phyloP scores from a whole-genome alignment of 805 yeast genomes.

The Wickerhamiella azymoides region DNA sequence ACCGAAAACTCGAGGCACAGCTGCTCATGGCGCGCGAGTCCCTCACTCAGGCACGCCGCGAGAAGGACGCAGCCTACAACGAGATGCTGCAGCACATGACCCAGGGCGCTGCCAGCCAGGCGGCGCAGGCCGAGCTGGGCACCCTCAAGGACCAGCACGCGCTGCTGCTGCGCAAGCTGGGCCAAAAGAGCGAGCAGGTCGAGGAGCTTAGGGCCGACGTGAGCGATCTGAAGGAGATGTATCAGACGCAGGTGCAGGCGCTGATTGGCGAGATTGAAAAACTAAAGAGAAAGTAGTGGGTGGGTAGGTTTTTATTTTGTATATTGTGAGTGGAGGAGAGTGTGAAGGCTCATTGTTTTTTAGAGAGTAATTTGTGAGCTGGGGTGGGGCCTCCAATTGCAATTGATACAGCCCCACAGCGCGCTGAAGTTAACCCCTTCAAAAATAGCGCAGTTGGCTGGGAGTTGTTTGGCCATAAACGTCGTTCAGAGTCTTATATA shows the following conservation, averaged over 20 bases:
- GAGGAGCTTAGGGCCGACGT: conserved; percentile 83
- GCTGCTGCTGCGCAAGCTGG: conserved; percentile 43
- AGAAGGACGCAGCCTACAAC: conserved; percentile 52
- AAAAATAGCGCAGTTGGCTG: too few relatives aligned
- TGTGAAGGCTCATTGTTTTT: too few relatives aligned
- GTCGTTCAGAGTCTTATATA: too few relatives aligned
- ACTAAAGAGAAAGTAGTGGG: conserved; percentile 7
- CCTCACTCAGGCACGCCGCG: conserved; percentile 35
- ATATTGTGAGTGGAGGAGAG: too few relatives aligned
- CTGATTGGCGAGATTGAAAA: conserved; percentile 50
- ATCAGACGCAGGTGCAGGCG: conserved; percentile 74
- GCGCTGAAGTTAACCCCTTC: too few relatives aligned
- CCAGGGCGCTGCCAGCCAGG: conserved; percentile 36
- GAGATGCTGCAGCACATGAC: conserved; percentile 50
- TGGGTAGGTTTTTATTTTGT: background rate
- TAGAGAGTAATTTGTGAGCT: too few relatives aligned
- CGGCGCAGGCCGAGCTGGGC: conserved; percentile 24
- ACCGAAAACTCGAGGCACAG: conserved; percentile 68
- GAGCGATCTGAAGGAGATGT: conserved; percentile 71
- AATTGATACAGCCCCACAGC: too few relatives aligned
- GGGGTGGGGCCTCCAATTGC: too few relatives aligned
- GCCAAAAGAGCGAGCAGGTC: conserved; percentile 77
- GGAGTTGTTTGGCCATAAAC: too few relatives aligned
- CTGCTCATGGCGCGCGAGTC: conserved; percentile 51
- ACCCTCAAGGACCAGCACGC: conserved; percentile 38